Base-by-base conservation (phyloP, 192 early-diverging fungal species). In the Dissophora ornata region DNA sequence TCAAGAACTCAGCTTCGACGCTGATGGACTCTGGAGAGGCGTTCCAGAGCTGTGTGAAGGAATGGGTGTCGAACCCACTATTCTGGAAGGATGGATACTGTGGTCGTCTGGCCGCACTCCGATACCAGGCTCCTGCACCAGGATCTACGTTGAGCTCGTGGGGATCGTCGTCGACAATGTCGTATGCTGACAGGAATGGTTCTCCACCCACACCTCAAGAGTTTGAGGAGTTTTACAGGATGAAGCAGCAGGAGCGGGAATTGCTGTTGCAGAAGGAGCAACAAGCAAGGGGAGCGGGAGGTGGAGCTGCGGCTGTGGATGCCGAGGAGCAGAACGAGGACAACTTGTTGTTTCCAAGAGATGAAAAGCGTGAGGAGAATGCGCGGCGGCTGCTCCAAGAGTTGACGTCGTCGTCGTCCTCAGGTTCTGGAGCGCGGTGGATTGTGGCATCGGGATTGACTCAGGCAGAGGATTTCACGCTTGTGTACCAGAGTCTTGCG, bases 81-180 rank as follows among this genome's bases (percentile, higher is more conserved):
- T 77, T 77, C 58, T 77, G 73, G 73, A 67, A 67, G 40, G 47
- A 67, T 28, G 73, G 64, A 2, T 77, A 77, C 18, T 77, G 73
- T 36, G 73, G 73, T 34, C 63, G 73, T 1, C 42, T 67, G 4
- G 34, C 73, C 2, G 64, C 73, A 21, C 24, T 67, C n/a, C 49
- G 73, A 0, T 77, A 67, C 24, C 64, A 67, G 8, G 53, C 61
- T 13, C 55, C 69, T 18, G 26, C 61, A 10, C 53, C 68, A 50
- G 48, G 34, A 30, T 42, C 46, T 1, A 40, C 47, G n/a, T 18
- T 55, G 3, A 22, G 33, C 12, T 32, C 41, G 9, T 41, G 28
- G 8, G n/a, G 29, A 34, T 8, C 30, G 16, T 36, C 32, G 6
- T 47, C 54, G 1, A 21, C 28, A 0, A n/a, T n/a, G n/a, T 41